Conservation (phyloP, 495 filamentous ascomycete species). For the Aspergillus ostianus region DNA sequence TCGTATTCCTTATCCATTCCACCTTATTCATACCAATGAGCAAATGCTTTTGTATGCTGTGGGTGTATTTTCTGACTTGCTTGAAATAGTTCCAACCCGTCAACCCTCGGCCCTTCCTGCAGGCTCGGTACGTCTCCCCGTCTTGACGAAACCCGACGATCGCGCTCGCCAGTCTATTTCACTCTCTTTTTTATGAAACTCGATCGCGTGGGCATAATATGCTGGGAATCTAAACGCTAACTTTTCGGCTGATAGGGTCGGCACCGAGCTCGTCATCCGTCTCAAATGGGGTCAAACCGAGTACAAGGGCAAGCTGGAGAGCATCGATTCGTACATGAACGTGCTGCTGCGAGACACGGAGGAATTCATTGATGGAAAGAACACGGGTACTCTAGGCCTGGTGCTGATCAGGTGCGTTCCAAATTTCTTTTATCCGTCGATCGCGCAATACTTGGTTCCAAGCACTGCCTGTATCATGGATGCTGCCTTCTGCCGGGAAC, state of each 20-base stretch:
- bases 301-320: conserved; percentile 89
- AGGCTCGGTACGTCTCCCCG: conserved; percentile 65
- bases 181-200: neutral
- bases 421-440: neutral
- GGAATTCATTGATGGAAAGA: conserved; percentile 88
- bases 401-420: conserved; percentile 79
- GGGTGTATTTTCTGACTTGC: conserved; percentile 15
- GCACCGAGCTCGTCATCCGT: conserved; percentile 83
- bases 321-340: conserved; percentile 98
- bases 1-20: conserved; percentile 20
- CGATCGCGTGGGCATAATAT: neutral
- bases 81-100: conserved; percentile 71
- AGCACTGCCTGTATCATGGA: neutral
- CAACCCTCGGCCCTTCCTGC: conserved; percentile 87
- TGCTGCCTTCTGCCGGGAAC: neutral
- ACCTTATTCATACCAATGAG: neutral
- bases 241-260: conserved; percentile 56
- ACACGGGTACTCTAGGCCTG: conserved; percentile 77
- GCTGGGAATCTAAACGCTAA: conserved; percentile 1
- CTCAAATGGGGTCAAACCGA: conserved; percentile 98
- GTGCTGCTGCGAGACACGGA: conserved; percentile 85
- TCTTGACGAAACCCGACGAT: conserved; percentile 1
- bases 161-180: conserved; percentile 1
- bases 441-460: neutral
- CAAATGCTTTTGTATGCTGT: neutral